Evolutionary conservation across 2,329 filamentous ascomycete species (phyloP).

Genomic region (Pseudogymnoascus sp.): DNA sequence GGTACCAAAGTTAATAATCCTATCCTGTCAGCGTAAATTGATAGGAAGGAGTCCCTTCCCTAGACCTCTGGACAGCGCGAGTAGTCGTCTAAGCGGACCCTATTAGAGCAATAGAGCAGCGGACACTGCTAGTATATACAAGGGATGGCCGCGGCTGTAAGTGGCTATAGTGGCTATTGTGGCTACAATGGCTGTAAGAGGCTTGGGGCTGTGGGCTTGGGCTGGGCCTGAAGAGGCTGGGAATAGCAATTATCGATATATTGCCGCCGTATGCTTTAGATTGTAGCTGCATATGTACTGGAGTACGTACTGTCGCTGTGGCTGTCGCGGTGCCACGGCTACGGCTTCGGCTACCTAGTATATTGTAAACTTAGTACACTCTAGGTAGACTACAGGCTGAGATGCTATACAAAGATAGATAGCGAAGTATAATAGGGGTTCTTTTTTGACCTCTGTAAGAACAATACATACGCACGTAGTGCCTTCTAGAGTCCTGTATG

Average conservation of each 20-base stretch:
- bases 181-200: not conserved
- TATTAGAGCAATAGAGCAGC: not conserved
- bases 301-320: not conserved
- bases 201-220: constrained; percentile 7
- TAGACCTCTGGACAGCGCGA: not conserved
- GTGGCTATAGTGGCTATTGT: not conserved
- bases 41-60: not conserved
- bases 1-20: not conserved
- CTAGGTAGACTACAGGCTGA: not conserved
- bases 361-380: not conserved
- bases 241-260: not conserved
- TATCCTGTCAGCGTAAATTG: not conserved
- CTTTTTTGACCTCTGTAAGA: not conserved
- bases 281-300: not conserved
- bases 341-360: not conserved
- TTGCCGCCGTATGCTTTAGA: not conserved
- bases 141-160: not conserved
- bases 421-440: not conserved
- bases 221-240: not conserved
- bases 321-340: not conserved
- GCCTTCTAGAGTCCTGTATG: not conserved
- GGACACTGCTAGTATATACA: not conserved
- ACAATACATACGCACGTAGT: not conserved
- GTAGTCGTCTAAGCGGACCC: not conserved
- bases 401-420: not conserved